Base-by-base conservation (phyloP, 2,329 filamentous ascomycete genomes). In the Trichoderma sp. region DNA sequence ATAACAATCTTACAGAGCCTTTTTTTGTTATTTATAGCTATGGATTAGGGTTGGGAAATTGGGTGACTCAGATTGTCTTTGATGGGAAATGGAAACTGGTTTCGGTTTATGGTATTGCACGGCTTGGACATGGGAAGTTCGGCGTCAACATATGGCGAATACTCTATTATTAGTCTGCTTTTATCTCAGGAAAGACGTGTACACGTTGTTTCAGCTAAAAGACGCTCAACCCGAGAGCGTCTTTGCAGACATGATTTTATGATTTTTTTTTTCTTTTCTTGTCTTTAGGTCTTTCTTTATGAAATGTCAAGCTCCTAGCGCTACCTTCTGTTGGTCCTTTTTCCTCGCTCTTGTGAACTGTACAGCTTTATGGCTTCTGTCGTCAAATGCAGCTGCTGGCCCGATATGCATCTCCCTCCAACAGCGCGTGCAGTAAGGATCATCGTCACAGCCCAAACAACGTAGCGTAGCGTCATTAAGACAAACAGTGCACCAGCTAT, bases 391-490 rank as follows among this genome's bases (percentile, higher is more conserved):
- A 0, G 91, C 92, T 56, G 84, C 83, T 0, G 89, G 88, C 0
- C 91, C 90, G 40, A 88, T 81, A 75, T 96, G 93, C 78, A 93
- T 93, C 75, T 95, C 92, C 70, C 85, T 86, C 93, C 93, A 97
- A 81, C 93, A 96, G 19, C 86, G 82, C 27, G 85, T 83, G 77
- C 93, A 97, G 77, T 95, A 96, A 52, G 93, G 82, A 72, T 94
- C 89, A 33, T 81, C 79, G 43, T 89, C 88, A 74, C 93, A 97
- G 3, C 90, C 92, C 0, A 89, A 76, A 76, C 93, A 97, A 69
- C 85, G 85, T 33, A 96, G 80, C 3, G 88, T 89, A 0, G 91
- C 92, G 75, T 96, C 91, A 70, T 93, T 92, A 58, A 91, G 88
- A 76, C 93, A 97, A 11, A 96, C 93, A 37, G 90, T 87, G 77